A percentile compares a stretch with the other conserved stretches of the same genome.
phyloP scores from a whole-genome alignment of 257 asterid species.

The Plantago elongata region DNA sequence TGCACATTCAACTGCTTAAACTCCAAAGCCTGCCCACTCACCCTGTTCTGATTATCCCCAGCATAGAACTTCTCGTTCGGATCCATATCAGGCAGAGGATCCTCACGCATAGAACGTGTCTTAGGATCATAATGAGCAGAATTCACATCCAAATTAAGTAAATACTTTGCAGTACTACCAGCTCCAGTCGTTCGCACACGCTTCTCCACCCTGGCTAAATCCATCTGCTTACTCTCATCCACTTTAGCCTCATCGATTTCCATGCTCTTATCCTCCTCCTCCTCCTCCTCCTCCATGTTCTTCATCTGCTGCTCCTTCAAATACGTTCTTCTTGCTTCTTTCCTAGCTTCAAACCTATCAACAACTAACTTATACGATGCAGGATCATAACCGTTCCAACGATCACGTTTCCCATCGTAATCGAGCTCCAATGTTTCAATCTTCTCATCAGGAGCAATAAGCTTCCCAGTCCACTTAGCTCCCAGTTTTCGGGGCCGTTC shows the following conservation, averaged over 20 bases:
- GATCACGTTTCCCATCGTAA: conserved; percentile 93
- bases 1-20: conserved; percentile 92
- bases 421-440: conserved; percentile 86
- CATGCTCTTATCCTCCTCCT: conserved; percentile 54
- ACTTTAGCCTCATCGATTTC: conserved; percentile 96
- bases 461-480: conserved; percentile 68
- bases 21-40: conserved; percentile 96
- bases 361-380: conserved; percentile 67
- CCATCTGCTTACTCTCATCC: conserved; percentile 99
- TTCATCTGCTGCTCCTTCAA: conserved; percentile 87
- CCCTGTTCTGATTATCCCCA: conserved; percentile 82
- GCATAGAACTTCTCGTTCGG: conserved; percentile 89
- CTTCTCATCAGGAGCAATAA: conserved; percentile 89
- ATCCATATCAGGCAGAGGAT: conserved; percentile 97
- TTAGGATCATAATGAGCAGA: conserved; percentile 96
- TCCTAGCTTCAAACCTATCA: conserved; percentile 91
- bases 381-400: conserved; percentile 96
- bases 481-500: conserved; percentile 84
- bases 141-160: conserved; percentile 86
- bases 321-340: conserved; percentile 76
- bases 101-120: conserved; percentile 98
- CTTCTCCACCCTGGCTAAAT: conserved; percentile 96
- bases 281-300: conserved; percentile 89
- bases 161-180: conserved; percentile 98
- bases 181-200: conserved; percentile 99